These are phyloP conservation scores for Fistulinella prunicolor DNA, from an alignment of 768 basidiomycete genomes.

Conservation along the genomic window DNA sequence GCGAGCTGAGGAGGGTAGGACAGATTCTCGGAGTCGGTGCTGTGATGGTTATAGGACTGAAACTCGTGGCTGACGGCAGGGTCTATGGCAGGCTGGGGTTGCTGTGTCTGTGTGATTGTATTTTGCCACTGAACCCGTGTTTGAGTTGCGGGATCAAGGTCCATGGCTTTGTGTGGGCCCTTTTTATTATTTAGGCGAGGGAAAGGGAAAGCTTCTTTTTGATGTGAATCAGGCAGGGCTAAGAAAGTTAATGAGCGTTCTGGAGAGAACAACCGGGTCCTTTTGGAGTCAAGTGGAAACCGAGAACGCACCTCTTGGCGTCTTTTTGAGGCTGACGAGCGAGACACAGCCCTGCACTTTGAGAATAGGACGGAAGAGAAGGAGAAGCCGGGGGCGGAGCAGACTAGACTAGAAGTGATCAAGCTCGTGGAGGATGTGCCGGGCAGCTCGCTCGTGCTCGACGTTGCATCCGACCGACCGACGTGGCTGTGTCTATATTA, in stretches of 20 bases:
- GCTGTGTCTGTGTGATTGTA: conserved; percentile 34
- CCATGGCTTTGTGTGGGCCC: conserved; percentile 31
- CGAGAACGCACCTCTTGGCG: conserved; percentile 9
- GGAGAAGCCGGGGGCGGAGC: conserved; percentile 15
- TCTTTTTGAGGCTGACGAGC: conserved; percentile 14
- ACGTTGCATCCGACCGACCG: conserved; percentile 35
- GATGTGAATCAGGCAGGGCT: conserved; percentile 29
- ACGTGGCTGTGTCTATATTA: conserved; percentile 36
- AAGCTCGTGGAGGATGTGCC: conserved; percentile 4
- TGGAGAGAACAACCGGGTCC: conserved; percentile 23
- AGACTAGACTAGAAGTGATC: neutral
- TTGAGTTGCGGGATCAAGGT: conserved; percentile 32
- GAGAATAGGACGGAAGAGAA: conserved; percentile 7
- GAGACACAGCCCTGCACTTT: conserved; percentile 24
- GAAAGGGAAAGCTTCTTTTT: conserved; percentile 33
- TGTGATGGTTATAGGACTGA: conserved; percentile 31
- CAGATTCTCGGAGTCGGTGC: conserved; percentile 20
- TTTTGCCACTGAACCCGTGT: conserved; percentile 35
- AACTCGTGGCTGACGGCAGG: conserved; percentile 36
- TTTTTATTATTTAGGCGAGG: conserved; percentile 39
- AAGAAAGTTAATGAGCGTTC: conserved; percentile 27
- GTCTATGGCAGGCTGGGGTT: conserved; percentile 32
- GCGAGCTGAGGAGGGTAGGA: conserved; percentile 27
- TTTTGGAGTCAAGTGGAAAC: conserved; percentile 15
- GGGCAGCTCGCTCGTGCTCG: conserved; percentile 9